These are phyloP conservation scores for Alternaria dauci DNA, from an alignment of 2,329 filamentous ascomycete genomes.

Conservation along the genomic window DNA sequence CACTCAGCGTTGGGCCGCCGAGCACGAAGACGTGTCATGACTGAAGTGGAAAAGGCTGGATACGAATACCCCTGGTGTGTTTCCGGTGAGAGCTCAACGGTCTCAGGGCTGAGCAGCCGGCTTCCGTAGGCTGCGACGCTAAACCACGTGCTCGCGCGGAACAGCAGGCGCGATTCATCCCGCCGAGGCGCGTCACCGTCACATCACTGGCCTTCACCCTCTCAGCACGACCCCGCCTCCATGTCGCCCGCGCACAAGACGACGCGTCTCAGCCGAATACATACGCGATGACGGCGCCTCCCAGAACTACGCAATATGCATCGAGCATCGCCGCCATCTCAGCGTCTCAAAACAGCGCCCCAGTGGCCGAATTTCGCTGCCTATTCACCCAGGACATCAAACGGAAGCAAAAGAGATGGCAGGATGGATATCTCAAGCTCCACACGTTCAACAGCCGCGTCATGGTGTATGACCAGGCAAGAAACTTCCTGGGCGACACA, in stretches of 20 bases:
- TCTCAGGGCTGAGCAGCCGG: not conserved
- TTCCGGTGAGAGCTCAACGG: slow-evolving; percentile 10
- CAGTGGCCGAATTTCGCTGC: slow-evolving; percentile 82
- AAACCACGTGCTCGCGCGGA: slow-evolving; percentile 22
- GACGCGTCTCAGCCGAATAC: slow-evolving; percentile 19
- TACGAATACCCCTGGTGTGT: slow-evolving; percentile 5
- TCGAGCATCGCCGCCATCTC: slow-evolving; percentile 47
- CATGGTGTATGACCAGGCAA: slow-evolving; percentile 86
- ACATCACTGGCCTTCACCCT: slow-evolving; percentile 4
- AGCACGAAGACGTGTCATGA: slow-evolving; percentile 17
- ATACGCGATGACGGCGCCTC: slow-evolving; percentile 40
- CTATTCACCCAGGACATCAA: slow-evolving; percentile 86
- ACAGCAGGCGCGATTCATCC: slow-evolving; percentile 6
- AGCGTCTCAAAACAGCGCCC: slow-evolving; percentile 70
- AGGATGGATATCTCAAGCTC: slow-evolving; percentile 86
- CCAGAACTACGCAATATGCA: slow-evolving; percentile 29
- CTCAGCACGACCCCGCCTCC: slow-evolving; percentile 9
- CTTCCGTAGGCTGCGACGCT: slow-evolving; percentile 7
- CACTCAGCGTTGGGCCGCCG: slow-evolving; percentile 7
- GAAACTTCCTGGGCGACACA: slow-evolving; percentile 83
- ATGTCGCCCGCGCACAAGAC: slow-evolving; percentile 6
- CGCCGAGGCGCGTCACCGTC: slow-evolving; percentile 22
- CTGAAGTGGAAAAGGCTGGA: slow-evolving; percentile 10
- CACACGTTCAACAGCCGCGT: slow-evolving; percentile 90
- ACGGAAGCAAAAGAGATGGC: slow-evolving; percentile 91